Conservation (phyloP, 495 filamentous ascomycete genomes). For the Apodospora peruviana region DNA sequence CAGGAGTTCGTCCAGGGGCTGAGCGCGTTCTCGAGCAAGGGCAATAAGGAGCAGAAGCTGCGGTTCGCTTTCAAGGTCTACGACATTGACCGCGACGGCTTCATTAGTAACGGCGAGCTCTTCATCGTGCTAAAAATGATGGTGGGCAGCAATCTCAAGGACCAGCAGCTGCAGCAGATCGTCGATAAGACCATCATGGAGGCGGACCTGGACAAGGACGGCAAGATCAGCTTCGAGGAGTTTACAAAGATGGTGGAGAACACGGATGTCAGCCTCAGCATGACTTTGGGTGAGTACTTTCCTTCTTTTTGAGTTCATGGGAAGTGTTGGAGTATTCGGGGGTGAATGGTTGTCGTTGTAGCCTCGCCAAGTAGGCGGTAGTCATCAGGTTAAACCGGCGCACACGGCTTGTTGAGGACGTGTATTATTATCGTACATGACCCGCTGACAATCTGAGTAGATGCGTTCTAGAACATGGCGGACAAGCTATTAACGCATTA, state of each 20-base stretch:
- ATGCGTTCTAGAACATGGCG: no score
- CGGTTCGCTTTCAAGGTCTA: slow-evolving; percentile 99
- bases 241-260: slow-evolving; percentile 98
- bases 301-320: no score
- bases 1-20: slow-evolving; percentile 97
- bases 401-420: no score
- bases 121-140: slow-evolving; percentile 99
- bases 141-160: slow-evolving; percentile 99
- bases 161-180: slow-evolving; percentile 95
- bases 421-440: no score
- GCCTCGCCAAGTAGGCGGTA: no score
- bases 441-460: no score
- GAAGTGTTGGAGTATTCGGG: no score
- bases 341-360: no score
- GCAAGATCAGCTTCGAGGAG: slow-evolving; percentile 99
- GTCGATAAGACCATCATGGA: slow-evolving; percentile 99
- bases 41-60: slow-evolving; percentile 98
- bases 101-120: slow-evolving; percentile 96
- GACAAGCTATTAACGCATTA: no score
- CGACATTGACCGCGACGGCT: slow-evolving; percentile 98
- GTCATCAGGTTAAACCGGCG: no score
- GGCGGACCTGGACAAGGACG: slow-evolving; percentile 90
- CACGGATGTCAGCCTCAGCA: slow-evolving; percentile 93
- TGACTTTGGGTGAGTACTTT: slow-evolving; percentile 73
- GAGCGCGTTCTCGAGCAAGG: slow-evolving; percentile 92